These are phyloP conservation scores for Bullera alba DNA, from an alignment of 768 basidiomycete species.

Conservation along the genomic window DNA sequence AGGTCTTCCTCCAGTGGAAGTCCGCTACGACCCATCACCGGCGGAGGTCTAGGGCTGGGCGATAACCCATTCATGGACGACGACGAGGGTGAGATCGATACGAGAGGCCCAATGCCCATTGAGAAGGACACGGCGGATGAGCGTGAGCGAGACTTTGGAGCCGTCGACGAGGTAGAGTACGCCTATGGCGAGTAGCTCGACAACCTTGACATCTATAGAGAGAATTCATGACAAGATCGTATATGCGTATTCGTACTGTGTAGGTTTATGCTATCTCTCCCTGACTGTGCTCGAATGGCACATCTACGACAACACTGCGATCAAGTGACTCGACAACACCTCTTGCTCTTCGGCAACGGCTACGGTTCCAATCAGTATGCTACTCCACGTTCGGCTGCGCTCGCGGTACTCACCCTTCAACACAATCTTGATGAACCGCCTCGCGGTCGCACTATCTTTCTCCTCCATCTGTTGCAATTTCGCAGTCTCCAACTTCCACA, in stretches of 20 bases:
- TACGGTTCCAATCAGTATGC: conserved; percentile 4
- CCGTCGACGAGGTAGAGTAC: conserved; percentile 47
- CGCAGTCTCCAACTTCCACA: conserved; percentile 71
- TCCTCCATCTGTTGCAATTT: conserved; percentile 59
- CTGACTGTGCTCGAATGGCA: too few relatives aligned
- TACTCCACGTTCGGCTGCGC: neutral
- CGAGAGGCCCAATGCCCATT: conserved; percentile 62
- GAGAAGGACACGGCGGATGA: conserved; percentile 34
- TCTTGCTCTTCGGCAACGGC: conserved; percentile 42
- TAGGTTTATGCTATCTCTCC: too few relatives aligned
- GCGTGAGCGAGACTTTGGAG: conserved; percentile 33
- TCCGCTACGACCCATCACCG: conserved; percentile 73
- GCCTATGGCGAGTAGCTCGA: conserved; percentile 43
- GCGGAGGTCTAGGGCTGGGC: conserved; percentile 58
- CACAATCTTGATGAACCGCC: conserved; percentile 42
- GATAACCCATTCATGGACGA: conserved; percentile 52
- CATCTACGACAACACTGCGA: conserved; percentile 36
- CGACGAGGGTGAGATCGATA: conserved; percentile 57
- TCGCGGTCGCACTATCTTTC: conserved; percentile 54
- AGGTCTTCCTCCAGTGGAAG: conserved; percentile 61
- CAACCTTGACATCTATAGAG: too few relatives aligned
- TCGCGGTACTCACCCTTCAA: conserved; percentile 38
- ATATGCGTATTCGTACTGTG: too few relatives aligned
- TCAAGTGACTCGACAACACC: conserved; percentile 33
- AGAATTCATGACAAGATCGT: too few relatives aligned